phyloP scores from a whole-genome alignment of 1,284 basidiomycete genomes.

The Tilletia setariae region DNA sequence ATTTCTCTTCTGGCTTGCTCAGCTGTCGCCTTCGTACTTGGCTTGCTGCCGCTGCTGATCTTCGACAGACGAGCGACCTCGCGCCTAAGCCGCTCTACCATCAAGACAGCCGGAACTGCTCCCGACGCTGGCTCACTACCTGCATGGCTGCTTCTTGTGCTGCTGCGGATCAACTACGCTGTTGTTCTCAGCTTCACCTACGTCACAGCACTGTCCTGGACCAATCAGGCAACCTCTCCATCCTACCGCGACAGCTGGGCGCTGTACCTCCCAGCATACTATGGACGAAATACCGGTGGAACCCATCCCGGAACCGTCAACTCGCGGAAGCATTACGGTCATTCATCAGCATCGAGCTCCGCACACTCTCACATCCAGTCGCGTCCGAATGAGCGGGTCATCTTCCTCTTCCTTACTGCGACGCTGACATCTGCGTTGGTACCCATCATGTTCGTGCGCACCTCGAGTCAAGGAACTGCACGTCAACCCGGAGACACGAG shows the following conservation, averaged over 20 bases:
- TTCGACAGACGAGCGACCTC: background rate
- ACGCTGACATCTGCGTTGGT: background rate
- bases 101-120: background rate
- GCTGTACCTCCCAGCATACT: slow-evolving; percentile 11
- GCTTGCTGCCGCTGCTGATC: slow-evolving; percentile 3
- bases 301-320: background rate
- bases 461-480: background rate
- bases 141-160: background rate
- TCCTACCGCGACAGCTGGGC: slow-evolving; percentile 7
- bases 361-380: background rate
- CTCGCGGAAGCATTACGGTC: background rate
- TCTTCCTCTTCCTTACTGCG: background rate
- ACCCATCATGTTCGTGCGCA: background rate
- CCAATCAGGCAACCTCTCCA: slow-evolving; percentile 1
- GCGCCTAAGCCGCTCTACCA: background rate
- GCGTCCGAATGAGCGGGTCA: slow-evolving; percentile 11
- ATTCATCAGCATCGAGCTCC: background rate
- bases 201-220: background rate
- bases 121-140: background rate
- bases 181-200: background rate
- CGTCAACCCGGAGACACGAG: background rate
- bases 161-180: slow-evolving; percentile 6
- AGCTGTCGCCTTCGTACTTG: background rate
- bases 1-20: background rate
- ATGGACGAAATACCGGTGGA: background rate